These are phyloP conservation scores for Oidiodendron maius DNA, from an alignment of 495 filamentous ascomycete species.

Conservation along the genomic window DNA sequence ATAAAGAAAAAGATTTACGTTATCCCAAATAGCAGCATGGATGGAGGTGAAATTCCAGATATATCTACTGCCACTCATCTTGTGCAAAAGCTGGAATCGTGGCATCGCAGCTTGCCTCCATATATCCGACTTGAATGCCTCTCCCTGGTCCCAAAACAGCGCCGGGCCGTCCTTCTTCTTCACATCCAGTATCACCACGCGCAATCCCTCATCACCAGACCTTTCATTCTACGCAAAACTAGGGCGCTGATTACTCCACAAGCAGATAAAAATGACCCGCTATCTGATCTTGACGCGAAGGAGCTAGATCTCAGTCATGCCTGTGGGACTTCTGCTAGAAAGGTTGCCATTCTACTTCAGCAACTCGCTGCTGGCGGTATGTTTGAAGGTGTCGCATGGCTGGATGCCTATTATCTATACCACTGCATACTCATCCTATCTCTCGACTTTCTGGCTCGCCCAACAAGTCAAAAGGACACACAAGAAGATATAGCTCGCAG, in stretches of 20 bases:
- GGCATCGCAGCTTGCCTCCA: slow-evolving; percentile 31
- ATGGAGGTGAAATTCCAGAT: slow-evolving; percentile 17
- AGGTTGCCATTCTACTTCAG: slow-evolving; percentile 13
- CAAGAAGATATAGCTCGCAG: slow-evolving; percentile 19
- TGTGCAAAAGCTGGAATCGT: slow-evolving; percentile 30
- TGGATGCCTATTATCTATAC: slow-evolving; percentile 24
- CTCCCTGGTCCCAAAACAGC: slow-evolving; percentile 20
- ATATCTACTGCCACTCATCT: slow-evolving; percentile 19
- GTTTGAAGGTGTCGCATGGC: slow-evolving; percentile 21
- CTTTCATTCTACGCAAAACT: slow-evolving; percentile 25
- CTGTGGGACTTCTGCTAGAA: slow-evolving; percentile 15
- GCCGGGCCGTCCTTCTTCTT: slow-evolving; percentile 23
- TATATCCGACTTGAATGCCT: slow-evolving; percentile 21
- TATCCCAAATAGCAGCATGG: slow-evolving; percentile 7
- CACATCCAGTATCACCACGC: slow-evolving; percentile 29
- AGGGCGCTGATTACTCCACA: slow-evolving; percentile 18
- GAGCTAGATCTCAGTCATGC: slow-evolving; percentile 15
- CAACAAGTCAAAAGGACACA: slow-evolving; percentile 13
- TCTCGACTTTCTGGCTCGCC: slow-evolving; percentile 21
- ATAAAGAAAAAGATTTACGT: slow-evolving; percentile 18
- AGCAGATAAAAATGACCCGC: slow-evolving; percentile 16
- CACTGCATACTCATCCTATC: slow-evolving; percentile 22
- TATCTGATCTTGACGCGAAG: slow-evolving; percentile 20
- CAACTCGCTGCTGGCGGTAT: slow-evolving; percentile 12
- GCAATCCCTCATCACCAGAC: slow-evolving; percentile 24